phyloP scores from a whole-genome alignment of 768 basidiomycete species.

The Tricholomella constricta region DNA sequence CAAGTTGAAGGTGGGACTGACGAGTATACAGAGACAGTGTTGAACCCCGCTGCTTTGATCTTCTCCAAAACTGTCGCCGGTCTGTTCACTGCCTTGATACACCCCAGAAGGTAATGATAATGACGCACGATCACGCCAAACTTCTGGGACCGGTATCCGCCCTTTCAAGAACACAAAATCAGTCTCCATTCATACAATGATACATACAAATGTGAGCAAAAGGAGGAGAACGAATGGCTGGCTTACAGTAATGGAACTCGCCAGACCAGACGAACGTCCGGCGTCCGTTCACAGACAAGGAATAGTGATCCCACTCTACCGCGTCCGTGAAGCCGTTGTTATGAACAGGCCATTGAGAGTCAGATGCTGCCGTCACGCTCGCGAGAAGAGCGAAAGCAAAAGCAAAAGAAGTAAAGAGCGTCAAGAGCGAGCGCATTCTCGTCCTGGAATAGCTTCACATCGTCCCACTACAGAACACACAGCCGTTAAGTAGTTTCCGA shows the following conservation, averaged over 20 bases:
- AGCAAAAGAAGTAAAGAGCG: neutral
- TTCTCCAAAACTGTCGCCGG: constrained; percentile 6
- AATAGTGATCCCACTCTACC: constrained; percentile 9
- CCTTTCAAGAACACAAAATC: neutral
- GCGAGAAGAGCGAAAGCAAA: neutral
- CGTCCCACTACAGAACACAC: neutral
- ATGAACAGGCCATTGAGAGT: constrained; percentile 9
- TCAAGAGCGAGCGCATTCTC: neutral
- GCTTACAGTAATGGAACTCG: constrained; percentile 13
- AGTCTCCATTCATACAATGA: neutral
- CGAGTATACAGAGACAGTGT: constrained; percentile 12
- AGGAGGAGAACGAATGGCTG: too few species aligned
- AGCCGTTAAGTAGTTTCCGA: constrained; percentile 1
- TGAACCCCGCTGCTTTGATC: constrained; percentile 11
- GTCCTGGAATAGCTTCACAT: neutral
- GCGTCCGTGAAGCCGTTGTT: constrained; percentile 5
- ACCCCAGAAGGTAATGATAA: neutral
- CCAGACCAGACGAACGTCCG: constrained; percentile 13
- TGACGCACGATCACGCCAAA: constrained; percentile 10
- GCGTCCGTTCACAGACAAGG: constrained; percentile 7
- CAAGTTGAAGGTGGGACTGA: neutral
- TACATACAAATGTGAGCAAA: neutral
- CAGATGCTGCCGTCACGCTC: too few species aligned
- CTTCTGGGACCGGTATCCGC: constrained; percentile 11
- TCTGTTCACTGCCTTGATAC: neutral